Base-by-base conservation (phyloP, 2,329 filamentous ascomycete genomes). In the Cordyceps fumosorosea region DNA sequence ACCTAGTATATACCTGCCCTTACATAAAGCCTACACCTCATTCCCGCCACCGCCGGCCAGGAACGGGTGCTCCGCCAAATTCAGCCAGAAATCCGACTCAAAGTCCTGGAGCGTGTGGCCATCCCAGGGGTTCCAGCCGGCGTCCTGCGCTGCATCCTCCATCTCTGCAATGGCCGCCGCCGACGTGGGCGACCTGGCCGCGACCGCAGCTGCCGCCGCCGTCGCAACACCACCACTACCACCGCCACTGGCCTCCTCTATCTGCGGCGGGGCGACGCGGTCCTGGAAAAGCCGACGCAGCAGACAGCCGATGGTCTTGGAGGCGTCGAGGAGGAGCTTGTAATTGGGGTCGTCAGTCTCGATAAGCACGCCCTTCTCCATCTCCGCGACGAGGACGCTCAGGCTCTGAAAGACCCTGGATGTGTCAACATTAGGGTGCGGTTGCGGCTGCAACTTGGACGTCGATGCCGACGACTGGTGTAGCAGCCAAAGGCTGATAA, bases 301-400 rank as follows among this genome's bases (percentile, higher is more conserved):
- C n/a, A 62, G 60, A 40, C 60, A 58, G 40, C 54, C 60, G 3
- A 67, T 67, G 5, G 64, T 67, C 52, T 64, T 63, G 10, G 64
- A 63, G 3, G 66, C 66, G n/a, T 64, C 60, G 6, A 64, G 54
- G 5, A 67, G 62, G 22, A 67, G 65, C 22, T 65, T 65, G 34
- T 66, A 67, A 51, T 67, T 67, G 16, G 66, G 63, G 26, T 67
- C 66, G n/a, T 65, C 65, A 3, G 62, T 50, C 18, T 62, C 45
- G 22, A 67, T 62, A 44, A 65, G 48, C 3, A 65, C 64, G 10
- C 66, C 66, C 8, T 56, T 51, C 20, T 65, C 64, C 32, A 67
- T 63, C 56, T 67, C 66, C n/a, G 64, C 60, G 26, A 65, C 64
- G 5, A 67, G 56, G 3, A 67, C 63, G 18, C 57, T 63, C 1